Conservation (phyloP, 805 yeast genomes). For the Lipomyces kockii region DNA sequence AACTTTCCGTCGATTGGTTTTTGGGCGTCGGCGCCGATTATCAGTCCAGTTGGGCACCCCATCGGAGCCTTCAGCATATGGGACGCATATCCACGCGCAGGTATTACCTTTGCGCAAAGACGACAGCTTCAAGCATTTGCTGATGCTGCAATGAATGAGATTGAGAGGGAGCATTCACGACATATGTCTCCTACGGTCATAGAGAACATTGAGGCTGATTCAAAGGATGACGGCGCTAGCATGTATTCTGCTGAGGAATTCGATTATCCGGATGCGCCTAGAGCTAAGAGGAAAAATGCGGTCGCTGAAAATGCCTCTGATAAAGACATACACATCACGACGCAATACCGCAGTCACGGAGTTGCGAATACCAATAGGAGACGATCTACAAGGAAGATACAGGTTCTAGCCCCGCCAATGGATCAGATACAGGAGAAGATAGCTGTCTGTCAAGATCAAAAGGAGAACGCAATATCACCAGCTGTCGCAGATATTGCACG, state of each 20-base stretch:
- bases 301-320: not conserved
- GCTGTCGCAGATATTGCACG: not conserved
- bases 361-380: not conserved
- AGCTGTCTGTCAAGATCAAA: not conserved
- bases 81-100: conserved; percentile 18
- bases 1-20: conserved; percentile 64
- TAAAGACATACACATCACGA: not conserved
- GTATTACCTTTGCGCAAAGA: conserved; percentile 6
- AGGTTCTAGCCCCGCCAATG: not conserved
- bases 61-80: conserved; percentile 31
- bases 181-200: not conserved
- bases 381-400: not conserved
- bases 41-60: conserved; percentile 15
- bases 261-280: conserved; percentile 4
- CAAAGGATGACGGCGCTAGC: not conserved
- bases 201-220: not conserved
- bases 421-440: not conserved
- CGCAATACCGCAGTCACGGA: not conserved
- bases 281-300: not conserved
- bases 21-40: conserved; percentile 65
- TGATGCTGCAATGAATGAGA: conserved; percentile 1
- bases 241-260: conserved; percentile 23
- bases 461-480: not conserved
- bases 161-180: conserved; percentile 9
- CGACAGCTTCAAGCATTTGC: conserved; percentile 21